Conservation (phyloP, 2,329 filamentous ascomycete species). For the Stachybotrys chlorohalonatus region DNA sequence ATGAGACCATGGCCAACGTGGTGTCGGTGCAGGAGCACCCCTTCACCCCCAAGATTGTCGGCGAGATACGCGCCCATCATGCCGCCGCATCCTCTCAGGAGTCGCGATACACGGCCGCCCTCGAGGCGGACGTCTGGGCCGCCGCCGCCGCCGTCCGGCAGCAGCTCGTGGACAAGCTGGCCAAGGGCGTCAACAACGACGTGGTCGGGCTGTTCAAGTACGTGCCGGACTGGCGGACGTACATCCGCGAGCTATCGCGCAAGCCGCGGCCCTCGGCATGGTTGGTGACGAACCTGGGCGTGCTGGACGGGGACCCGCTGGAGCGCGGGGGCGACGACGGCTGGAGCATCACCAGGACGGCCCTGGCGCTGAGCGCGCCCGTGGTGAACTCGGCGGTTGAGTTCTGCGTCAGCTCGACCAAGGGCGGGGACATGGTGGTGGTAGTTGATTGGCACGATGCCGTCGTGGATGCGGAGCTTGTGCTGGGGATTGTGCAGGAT, state of each 20-base stretch:
- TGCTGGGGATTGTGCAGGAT: neutral
- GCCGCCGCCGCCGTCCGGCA: constrained; percentile 3
- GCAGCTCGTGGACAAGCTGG: constrained; percentile 8
- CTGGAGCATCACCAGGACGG: neutral
- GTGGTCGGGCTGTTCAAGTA: constrained; percentile 12
- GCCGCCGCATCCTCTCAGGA: neutral
- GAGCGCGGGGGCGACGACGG: neutral
- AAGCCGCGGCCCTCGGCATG: constrained; percentile 13
- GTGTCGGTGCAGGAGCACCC: constrained; percentile 4
- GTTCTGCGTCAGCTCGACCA: neutral
- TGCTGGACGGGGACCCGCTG: constrained; percentile 8
- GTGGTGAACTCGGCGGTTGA: neutral
- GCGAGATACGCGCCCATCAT: constrained; percentile 1
- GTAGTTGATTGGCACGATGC: neutral
- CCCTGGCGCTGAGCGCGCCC: neutral
- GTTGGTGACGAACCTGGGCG: constrained; percentile 17
- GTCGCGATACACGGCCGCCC: neutral
- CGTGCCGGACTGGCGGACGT: constrained; percentile 13
- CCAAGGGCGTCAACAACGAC: constrained; percentile 13
- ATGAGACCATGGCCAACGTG: constrained; percentile 8
- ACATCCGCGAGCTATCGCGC: constrained; percentile 7
- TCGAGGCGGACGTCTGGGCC: constrained; percentile 14
- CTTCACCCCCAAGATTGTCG: neutral
- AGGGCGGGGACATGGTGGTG: neutral
- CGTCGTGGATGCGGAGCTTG: neutral